Conservation (phyloP, 495 filamentous ascomycete species). For the Aspergillus bertholletiae region DNA sequence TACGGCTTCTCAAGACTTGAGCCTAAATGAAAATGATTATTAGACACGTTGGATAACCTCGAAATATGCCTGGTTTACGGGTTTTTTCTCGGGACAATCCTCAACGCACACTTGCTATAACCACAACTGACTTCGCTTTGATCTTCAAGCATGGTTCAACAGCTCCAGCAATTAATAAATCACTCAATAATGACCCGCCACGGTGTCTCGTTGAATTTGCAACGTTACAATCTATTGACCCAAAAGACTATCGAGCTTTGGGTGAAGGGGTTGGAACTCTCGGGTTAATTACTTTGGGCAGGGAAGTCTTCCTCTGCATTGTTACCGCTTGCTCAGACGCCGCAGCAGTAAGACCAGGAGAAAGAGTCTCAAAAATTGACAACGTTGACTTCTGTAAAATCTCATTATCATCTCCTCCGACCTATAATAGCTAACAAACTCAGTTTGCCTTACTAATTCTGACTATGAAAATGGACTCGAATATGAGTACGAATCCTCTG, state of each 20-base stretch:
- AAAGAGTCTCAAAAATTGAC: conserved; percentile 82
- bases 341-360: conserved; percentile 78
- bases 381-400: conserved; percentile 79
- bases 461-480: conserved; percentile 73
- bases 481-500: conserved; percentile 55
- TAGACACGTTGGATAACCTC: neutral
- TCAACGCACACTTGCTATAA: conserved; percentile 79
- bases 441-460: conserved; percentile 79
- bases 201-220: conserved; percentile 89
- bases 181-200: conserved; percentile 43
- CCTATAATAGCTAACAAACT: conserved; percentile 5
- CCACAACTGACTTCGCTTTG: conserved; percentile 72
- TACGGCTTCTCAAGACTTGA: no score
- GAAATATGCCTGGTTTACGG: conserved; percentile 38
- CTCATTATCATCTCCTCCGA: neutral
- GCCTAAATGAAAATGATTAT: neutral
- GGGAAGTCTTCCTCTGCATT: conserved; percentile 91
- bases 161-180: conserved; percentile 34
- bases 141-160: conserved; percentile 72
- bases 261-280: conserved; percentile 85
- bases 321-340: conserved; percentile 73
- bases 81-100: conserved; percentile 62
- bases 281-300: conserved; percentile 78
- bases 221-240: conserved; percentile 55
- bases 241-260: conserved; percentile 69